These are phyloP conservation scores for Suillus hirtellus DNA, from an alignment of 768 basidiomycete genomes.

Conservation along the genomic window DNA sequence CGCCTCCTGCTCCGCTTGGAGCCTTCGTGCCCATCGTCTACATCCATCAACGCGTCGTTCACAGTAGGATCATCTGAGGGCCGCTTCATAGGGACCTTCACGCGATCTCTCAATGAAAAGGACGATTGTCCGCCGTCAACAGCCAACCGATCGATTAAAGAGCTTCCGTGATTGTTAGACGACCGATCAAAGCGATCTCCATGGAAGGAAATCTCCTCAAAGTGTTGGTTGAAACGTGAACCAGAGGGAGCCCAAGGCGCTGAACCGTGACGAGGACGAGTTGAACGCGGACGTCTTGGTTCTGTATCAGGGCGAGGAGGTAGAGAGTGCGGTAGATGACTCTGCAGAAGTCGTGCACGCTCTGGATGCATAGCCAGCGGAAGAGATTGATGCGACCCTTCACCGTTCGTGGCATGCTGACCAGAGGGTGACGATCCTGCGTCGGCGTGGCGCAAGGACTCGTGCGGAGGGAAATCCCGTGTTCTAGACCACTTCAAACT, in stretches of 20 bases:
- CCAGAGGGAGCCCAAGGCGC: not conserved
- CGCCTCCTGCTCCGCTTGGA: slow-evolving; percentile 27
- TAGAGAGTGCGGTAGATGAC: slow-evolving; percentile 17
- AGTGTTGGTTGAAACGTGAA: not conserved
- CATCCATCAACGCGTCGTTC: slow-evolving; percentile 19
- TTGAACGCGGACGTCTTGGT: slow-evolving; percentile 17
- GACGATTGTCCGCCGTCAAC: slow-evolving; percentile 21
- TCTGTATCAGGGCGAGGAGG: slow-evolving; percentile 29
- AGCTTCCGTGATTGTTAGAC: slow-evolving; percentile 28
- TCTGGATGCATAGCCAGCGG: slow-evolving; percentile 31
- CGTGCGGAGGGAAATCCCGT: not conserved
- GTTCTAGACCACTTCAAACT: slow-evolving; percentile 1
- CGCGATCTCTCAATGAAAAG: slow-evolving; percentile 35
- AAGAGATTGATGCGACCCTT: slow-evolving; percentile 8
- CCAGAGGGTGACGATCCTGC: not conserved
- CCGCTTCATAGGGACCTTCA: slow-evolving; percentile 38
- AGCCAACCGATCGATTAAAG: slow-evolving; percentile 40
- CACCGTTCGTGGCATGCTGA: not conserved
- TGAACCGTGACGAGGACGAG: not conserved
- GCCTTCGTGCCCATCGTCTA: slow-evolving; percentile 25
- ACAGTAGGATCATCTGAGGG: slow-evolving; percentile 30
- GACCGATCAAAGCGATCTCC: slow-evolving; percentile 10
- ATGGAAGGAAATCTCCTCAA: not conserved
- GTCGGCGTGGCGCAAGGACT: not conserved
- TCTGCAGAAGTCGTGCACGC: slow-evolving; percentile 32